Conservation (phyloP, 805 yeast genomes). For the Geotrichum ghanense region DNA sequence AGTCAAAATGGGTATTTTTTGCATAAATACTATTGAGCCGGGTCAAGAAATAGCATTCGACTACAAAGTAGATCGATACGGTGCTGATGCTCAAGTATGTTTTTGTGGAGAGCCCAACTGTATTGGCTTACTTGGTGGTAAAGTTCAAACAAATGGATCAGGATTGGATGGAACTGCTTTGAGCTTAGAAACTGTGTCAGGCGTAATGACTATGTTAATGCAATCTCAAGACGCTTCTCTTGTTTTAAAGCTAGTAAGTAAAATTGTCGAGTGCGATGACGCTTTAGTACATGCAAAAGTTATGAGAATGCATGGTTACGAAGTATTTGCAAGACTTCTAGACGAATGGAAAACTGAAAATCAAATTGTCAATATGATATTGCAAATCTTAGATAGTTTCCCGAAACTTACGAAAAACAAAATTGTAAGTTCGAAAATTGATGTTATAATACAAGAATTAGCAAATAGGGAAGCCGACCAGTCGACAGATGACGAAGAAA, state of each 20-base stretch:
- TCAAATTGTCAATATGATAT: conserved; percentile 34
- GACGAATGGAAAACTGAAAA: conserved; percentile 30
- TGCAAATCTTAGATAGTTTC: conserved; percentile 51
- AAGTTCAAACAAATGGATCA: conserved; percentile 90
- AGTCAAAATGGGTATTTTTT: conserved; percentile 88
- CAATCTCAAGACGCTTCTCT: conserved; percentile 62
- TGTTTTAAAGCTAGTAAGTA: conserved; percentile 51
- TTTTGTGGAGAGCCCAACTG: conserved; percentile 91
- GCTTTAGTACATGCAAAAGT: conserved; percentile 43
- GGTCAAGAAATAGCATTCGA: conserved; percentile 92
- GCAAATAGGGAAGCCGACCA: conserved; percentile 7
- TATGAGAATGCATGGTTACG: conserved; percentile 77
- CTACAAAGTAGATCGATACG: conserved; percentile 92
- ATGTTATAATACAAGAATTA: conserved; percentile 42
- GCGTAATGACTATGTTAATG: conserved; percentile 70
- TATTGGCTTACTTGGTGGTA: conserved; percentile 90
- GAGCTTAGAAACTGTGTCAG: conserved; percentile 51
- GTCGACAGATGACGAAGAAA: not conserved
- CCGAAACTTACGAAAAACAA: conserved; percentile 69
- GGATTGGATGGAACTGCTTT: conserved; percentile 40
- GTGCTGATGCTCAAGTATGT: conserved; percentile 89
- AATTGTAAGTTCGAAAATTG: conserved; percentile 64
- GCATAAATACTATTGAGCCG: conserved; percentile 52
- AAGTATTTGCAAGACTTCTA: conserved; percentile 55
- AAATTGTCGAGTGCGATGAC: conserved; percentile 47